These are phyloP conservation scores for Suhomyces anneliseae DNA, from an alignment of 1,139 yeast species.

Conservation along the genomic window DNA sequence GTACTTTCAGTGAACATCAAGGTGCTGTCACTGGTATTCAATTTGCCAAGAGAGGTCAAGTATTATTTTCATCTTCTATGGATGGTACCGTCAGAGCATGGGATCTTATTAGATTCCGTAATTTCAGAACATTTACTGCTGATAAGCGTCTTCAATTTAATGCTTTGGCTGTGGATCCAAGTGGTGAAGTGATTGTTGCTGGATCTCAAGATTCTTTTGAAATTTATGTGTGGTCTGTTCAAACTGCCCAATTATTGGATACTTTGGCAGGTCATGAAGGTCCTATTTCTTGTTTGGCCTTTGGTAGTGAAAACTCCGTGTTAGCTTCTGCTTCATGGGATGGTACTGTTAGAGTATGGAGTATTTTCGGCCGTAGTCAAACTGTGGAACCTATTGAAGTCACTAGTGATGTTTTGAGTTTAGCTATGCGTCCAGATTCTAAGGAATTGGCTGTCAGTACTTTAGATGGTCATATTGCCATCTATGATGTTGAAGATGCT, in stretches of 20 bases:
- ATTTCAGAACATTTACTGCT: conserved; percentile 92
- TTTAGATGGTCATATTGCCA: conserved; percentile 80
- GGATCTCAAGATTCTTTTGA: conserved; percentile 90
- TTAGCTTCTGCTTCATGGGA: conserved; percentile 98
- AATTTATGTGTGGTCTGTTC: conserved; percentile 96
- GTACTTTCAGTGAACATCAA: conserved; percentile 88
- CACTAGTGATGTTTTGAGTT: conserved; percentile 78
- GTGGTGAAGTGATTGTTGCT: conserved; percentile 96
- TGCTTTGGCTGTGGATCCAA: conserved; percentile 91
- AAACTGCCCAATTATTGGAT: conserved; percentile 88
- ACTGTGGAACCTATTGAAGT: conserved; percentile 89
- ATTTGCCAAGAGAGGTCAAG: conserved; percentile 87
- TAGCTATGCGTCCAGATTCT: conserved; percentile 89
- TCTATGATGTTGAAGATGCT: conserved; percentile 82
- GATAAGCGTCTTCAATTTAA: conserved; percentile 85
- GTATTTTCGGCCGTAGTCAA: conserved; percentile 79
- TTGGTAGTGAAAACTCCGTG: conserved; percentile 76
- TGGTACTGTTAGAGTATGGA: conserved; percentile 90
- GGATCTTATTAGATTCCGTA: conserved; percentile 91
- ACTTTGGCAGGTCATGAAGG: conserved; percentile 92
- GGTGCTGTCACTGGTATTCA: conserved; percentile 86
- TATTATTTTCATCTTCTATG: conserved; percentile 82
- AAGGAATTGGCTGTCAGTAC: conserved; percentile 87
- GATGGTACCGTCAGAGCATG: conserved; percentile 98
- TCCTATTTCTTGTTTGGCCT: conserved; percentile 85